Evolutionary conservation across 768 basidiomycete species (phyloP), one percentile per base, ranked within the genome.

Genomic region (Cystofilobasidium capitatum): DNA sequence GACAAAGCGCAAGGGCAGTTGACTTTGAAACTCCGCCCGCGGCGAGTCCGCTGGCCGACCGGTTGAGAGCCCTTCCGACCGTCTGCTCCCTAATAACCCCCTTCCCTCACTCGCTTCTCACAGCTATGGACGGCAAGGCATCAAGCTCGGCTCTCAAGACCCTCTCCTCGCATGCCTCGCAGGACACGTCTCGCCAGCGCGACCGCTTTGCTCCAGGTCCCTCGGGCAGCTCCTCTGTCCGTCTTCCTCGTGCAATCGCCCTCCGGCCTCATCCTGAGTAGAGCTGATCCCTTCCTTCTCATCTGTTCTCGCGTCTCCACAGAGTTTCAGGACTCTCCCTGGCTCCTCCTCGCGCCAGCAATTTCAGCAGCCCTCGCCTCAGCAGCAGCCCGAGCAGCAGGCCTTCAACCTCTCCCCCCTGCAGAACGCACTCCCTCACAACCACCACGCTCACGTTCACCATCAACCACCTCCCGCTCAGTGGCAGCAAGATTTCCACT

Each of bases 381-480:
- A 49, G 47, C 47, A 49, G 47, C 47, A 49, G 47, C 47, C n/a
- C n/a, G n/a, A 55, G 51, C 51, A 29, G 51, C 59, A 61, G 29
- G 58, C 59, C 10, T 67, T 67, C 49, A 49, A 67, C 37, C 60
- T 67, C 14, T 35, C 59, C n/a, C 31, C 35, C 24, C 58, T 67
- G 2, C 58, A 59, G n/a, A 31, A 67, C 8, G 59, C 66, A 16
- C 59, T 61, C 33, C 22, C 58, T n/a, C n/a, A n/a, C n/a, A 44
- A 44, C 13, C 42, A 22, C 42, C 12, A 22, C 14, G 20, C 36
- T 26, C 6, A 26, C 10, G 31, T 33, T 33, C 26, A 22, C 8
- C 54, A 57, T 20, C 54, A 31, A 29, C 24, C 9, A 16, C 22
- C 17, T 13, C 9, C 55, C 26, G 12, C 26, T 51, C 49, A 51